Evolutionary conservation across 371 early-diverging fungal genomes (phyloP).

Genomic region (Rhizopus sp.): DNA sequence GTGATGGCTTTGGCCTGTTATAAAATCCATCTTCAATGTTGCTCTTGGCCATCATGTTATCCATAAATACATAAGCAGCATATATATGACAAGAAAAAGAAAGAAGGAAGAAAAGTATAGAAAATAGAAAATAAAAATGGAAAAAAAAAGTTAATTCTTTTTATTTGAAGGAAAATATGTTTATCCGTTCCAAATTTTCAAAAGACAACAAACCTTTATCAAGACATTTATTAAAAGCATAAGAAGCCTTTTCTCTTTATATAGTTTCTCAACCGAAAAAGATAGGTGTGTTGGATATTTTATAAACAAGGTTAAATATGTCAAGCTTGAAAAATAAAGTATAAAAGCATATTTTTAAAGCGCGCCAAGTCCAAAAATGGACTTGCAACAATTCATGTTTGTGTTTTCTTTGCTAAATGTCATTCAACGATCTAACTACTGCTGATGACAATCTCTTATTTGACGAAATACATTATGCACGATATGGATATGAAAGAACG

Average conservation of each 20-base stretch:
- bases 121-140: background rate
- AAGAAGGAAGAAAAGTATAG: too few species aligned
- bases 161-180: background rate
- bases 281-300: too few species aligned
- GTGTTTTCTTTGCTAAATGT: constrained; percentile 6
- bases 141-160: background rate
- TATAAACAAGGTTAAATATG: too few species aligned
- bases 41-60: background rate
- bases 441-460: constrained; percentile 38
- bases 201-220: too few species aligned
- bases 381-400: background rate
- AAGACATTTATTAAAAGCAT: too few species aligned
- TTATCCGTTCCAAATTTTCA: background rate
- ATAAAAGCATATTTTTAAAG: too few species aligned
- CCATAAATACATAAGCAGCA: background rate
- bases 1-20: background rate
- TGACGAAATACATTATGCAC: constrained; percentile 51
- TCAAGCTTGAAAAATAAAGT: too few species aligned
- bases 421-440: constrained; percentile 12
- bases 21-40: background rate
- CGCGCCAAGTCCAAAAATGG: too few species aligned
- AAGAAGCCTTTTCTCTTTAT: too few species aligned
- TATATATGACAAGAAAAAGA: too few species aligned
- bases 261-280: too few species aligned
- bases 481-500: constrained; percentile 53